Conservation (phyloP, 176 grass and related monocot genomes). For the Lolium rigidum region DNA sequence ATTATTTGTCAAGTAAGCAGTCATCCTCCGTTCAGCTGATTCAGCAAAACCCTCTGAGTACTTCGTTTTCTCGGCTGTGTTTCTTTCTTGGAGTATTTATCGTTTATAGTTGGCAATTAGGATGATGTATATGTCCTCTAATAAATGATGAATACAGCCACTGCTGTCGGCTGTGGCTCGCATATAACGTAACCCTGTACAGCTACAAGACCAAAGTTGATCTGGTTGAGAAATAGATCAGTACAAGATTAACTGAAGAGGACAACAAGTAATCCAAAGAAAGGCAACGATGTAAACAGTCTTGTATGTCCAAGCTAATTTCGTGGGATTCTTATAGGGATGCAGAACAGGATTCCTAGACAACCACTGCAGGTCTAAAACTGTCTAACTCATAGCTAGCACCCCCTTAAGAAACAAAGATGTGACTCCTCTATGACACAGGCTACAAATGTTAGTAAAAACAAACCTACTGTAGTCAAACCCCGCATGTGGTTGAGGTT, state of each 20-base stretch:
- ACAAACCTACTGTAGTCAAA: slow-evolving; percentile 35
- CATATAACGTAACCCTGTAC: neutral
- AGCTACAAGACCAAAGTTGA: neutral
- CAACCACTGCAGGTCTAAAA: slow-evolving; percentile 46
- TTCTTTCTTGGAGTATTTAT: neutral
- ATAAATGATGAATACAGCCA: slow-evolving; percentile 27
- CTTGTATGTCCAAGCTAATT: slow-evolving; percentile 1
- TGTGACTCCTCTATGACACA: slow-evolving; percentile 13
- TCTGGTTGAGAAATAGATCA: neutral
- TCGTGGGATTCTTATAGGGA: neutral
- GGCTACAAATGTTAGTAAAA: slow-evolving; percentile 22
- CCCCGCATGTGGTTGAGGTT: slow-evolving; percentile 34
- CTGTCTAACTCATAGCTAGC: slow-evolving; percentile 24
- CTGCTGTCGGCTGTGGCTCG: neutral
- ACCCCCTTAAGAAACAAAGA: slow-evolving; percentile 24
- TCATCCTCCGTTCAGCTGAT: slow-evolving; percentile 43
- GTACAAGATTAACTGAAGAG: neutral
- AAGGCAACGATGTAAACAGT: slow-evolving; percentile 9
- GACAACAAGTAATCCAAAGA: slow-evolving; percentile 28
- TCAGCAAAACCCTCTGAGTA: slow-evolving; percentile 3
- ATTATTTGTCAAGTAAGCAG: slow-evolving; percentile 53
- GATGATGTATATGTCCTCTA: neutral
- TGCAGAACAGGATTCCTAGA: slow-evolving; percentile 51
- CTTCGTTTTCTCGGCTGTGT: slow-evolving; percentile 13
- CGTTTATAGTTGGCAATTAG: slow-evolving; percentile 40